A percentile compares a stretch with the other conserved stretches of the same genome.
phyloP scores from a whole-genome alignment of 192 early-diverging fungal genomes.

The Podila minutissima region DNA sequence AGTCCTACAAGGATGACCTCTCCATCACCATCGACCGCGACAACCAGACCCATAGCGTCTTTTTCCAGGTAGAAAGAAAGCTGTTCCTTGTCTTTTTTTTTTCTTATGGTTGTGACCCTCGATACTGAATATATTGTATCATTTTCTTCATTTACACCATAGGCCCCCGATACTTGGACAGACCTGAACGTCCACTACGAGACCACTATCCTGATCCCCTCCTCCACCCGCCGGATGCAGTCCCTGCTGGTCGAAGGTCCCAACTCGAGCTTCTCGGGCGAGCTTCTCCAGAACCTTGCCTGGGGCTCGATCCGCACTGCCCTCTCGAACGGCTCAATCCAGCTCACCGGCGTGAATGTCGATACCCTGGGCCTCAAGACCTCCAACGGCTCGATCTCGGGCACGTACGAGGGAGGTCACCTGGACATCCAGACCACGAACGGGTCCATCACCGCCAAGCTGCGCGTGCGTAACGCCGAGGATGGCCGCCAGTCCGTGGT shows the following conservation, averaged over 20 bases:
- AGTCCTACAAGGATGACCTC: conserved; percentile 15
- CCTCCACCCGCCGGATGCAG: background rate
- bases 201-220: conserved; percentile 26
- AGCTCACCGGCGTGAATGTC: background rate
- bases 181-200: conserved; percentile 24
- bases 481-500: conserved; percentile 20
- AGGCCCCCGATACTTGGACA: conserved; percentile 9
- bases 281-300: conserved; percentile 2
- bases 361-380: conserved; percentile 9
- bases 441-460: conserved; percentile 19
- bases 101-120: background rate
- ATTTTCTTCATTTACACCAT: background rate
- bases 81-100: background rate
- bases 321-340: conserved; percentile 22
- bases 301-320: conserved; percentile 17
- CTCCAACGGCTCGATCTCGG: conserved; percentile 17
- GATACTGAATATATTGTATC: too few species aligned
- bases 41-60: conserved; percentile 10
- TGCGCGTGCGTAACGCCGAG: conserved; percentile 15
- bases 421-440: conserved; percentile 19
- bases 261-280: conserved; percentile 11
- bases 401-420: conserved; percentile 24
- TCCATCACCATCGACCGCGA: conserved; percentile 14
- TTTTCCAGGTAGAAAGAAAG: conserved; percentile 7
- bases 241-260: conserved; percentile 18